phyloP scores from a whole-genome alignment of 78 protist genomes.

The Dictyostelium purpureum region DNA sequence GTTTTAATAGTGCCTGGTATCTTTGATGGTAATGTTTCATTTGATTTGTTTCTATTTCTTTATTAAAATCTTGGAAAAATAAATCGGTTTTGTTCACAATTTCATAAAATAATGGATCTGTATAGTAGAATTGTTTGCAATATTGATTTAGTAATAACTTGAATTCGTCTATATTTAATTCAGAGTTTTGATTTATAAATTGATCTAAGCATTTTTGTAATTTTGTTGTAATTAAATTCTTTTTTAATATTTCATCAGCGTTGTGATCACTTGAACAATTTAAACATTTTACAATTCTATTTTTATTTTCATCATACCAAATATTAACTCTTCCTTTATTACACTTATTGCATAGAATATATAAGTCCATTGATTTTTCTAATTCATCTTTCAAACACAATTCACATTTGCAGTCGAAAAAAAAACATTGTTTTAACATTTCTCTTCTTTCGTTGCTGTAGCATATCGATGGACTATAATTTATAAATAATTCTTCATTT shows the following conservation, averaged over 20 bases:
- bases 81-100: background rate
- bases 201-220: background rate
- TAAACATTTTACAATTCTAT: background rate
- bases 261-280: background rate
- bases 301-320: background rate
- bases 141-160: background rate
- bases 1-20: background rate
- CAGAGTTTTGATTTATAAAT: background rate
- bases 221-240: background rate
- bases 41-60: background rate
- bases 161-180: background rate
- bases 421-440: background rate
- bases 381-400: background rate
- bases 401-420: background rate
- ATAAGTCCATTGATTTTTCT: background rate
- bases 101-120: constrained; percentile 11
- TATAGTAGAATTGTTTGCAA: background rate
- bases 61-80: background rate
- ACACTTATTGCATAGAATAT: background rate
- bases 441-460: background rate
- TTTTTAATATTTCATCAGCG: background rate
- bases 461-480: background rate
- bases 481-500: background rate
- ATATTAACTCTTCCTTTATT: background rate
- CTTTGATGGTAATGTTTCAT: background rate